These are phyloP conservation scores for Stylonectria norvegica DNA, from an alignment of 2,329 filamentous ascomycete species.

Conservation along the genomic window DNA sequence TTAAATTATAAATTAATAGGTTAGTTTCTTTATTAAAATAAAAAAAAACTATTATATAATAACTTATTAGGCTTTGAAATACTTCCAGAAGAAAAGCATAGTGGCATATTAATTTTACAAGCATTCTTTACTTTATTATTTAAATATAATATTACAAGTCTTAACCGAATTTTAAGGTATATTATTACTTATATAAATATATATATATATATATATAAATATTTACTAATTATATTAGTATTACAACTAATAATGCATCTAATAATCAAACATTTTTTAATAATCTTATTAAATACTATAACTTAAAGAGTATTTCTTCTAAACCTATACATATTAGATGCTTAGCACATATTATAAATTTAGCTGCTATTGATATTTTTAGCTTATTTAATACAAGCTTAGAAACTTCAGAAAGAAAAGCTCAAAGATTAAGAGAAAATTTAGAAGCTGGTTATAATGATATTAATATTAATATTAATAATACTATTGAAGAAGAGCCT, in stretches of 20 bases:
- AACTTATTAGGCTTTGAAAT: no score
- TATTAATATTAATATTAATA: neutral
- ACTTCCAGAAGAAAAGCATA: no score
- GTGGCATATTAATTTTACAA: no score
- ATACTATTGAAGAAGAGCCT: neutral
- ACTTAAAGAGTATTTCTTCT: neutral
- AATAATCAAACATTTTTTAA: neutral
- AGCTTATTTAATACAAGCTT: neutral
- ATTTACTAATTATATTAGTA: conserved; percentile 1
- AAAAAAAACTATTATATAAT: no score
- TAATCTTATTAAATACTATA: neutral
- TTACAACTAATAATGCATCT: neutral
- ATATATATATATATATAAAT: conserved; percentile 3
- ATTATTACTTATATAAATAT: conserved; percentile 7
- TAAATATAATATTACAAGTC: no score
- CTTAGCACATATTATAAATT: neutral
- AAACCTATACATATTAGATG: neutral
- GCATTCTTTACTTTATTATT: no score
- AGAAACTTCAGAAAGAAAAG: neutral
- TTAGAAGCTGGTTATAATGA: neutral
- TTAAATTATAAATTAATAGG: neutral
- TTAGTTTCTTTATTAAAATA: neutral
- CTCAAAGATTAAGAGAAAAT: neutral
- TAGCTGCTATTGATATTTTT: neutral
- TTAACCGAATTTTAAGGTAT: neutral